Conservation (phyloP, 2,329 filamentous ascomycete species). For the Hymenoscyphus albidus region DNA sequence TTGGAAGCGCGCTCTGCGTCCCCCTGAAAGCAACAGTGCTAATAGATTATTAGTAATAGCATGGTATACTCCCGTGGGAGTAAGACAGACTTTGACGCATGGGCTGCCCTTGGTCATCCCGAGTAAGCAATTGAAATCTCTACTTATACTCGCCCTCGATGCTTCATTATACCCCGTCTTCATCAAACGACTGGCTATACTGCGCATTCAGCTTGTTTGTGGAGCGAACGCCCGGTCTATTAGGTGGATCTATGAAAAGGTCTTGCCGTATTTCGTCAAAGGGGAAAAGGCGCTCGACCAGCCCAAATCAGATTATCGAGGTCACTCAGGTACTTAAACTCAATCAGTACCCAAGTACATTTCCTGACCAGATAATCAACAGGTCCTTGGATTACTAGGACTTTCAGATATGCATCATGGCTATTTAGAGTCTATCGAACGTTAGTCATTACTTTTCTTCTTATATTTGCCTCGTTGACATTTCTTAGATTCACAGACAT, state of each 20-base stretch:
- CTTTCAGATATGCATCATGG: neutral
- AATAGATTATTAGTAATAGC: neutral
- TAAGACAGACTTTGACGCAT: neutral
- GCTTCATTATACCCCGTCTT: neutral
- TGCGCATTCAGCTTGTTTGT: neutral
- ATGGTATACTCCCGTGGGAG: neutral
- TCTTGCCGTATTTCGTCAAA: neutral
- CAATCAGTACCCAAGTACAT: neutral
- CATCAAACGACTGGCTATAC: neutral
- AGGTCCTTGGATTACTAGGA: neutral
- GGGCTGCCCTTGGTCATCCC: neutral
- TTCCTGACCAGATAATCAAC: neutral
- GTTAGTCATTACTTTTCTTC: neutral
- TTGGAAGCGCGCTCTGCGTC: neutral
- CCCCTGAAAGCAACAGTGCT: neutral
- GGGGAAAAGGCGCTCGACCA: neutral
- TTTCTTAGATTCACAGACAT: neutral
- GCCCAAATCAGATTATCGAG: neutral
- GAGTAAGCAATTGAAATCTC: neutral
- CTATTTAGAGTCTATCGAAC: neutral
- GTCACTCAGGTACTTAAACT: neutral
- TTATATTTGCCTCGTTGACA: neutral
- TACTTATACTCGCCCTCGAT: neutral
- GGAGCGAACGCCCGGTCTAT: neutral
- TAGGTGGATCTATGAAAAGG: slow-evolving; percentile 1